Evolutionary conservation across 164 flowering plant species (phyloP).

Genomic region (Cinnamomum micranthum): DNA sequence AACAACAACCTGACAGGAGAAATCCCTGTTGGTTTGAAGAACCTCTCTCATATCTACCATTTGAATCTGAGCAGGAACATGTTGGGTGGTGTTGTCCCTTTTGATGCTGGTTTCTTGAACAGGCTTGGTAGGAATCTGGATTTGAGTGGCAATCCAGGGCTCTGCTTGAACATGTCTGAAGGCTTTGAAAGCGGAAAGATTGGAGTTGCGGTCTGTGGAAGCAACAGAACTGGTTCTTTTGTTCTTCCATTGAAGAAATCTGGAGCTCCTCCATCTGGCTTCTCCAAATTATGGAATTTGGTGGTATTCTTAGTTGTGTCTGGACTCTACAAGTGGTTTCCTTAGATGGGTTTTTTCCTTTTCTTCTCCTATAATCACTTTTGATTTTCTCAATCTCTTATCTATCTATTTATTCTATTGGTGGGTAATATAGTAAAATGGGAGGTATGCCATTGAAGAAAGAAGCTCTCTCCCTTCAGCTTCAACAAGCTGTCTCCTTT

Average conservation of each 20-base stretch:
- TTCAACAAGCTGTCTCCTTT: background rate
- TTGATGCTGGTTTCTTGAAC: constrained; percentile 50
- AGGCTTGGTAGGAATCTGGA: constrained; percentile 53
- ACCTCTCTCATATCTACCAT: constrained; percentile 63
- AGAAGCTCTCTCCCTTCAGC: background rate
- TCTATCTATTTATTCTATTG: background rate
- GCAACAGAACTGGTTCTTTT: constrained; percentile 24
- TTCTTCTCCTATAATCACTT: background rate
- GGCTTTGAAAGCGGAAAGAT: constrained; percentile 31
- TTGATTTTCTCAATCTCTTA: background rate
- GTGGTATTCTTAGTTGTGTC: background rate
- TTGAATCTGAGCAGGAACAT: constrained; percentile 73
- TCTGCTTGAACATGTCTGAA: constrained; percentile 55
- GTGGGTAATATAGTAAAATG: background rate
- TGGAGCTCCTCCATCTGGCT: constrained; percentile 32
- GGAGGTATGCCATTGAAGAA: background rate
- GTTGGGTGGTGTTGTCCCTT: constrained; percentile 66
- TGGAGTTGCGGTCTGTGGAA: constrained; percentile 49
- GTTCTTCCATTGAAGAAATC: constrained; percentile 40
- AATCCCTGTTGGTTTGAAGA: constrained; percentile 52
- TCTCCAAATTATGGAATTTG: constrained; percentile 14
- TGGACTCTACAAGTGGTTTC: background rate
- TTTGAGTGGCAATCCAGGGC: constrained; percentile 50
- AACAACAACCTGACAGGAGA: constrained; percentile 64
- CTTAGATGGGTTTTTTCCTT: background rate